These are phyloP conservation scores for Orbilia quercus DNA, from an alignment of 2,329 filamentous ascomycete genomes.

Conservation along the genomic window DNA sequence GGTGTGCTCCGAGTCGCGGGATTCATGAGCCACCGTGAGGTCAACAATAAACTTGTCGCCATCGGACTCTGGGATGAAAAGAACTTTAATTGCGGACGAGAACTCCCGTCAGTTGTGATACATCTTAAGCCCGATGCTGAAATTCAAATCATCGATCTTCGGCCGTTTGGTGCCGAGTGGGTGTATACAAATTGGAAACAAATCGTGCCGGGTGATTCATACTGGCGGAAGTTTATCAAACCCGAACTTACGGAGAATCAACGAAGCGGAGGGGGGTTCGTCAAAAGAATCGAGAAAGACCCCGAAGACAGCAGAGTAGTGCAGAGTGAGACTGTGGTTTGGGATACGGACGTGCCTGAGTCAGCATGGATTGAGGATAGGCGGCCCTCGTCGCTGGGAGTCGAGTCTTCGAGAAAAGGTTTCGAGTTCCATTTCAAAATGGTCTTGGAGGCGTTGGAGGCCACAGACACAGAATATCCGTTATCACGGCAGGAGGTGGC, in stretches of 20 bases:
- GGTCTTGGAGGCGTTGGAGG: not conserved
- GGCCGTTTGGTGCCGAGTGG: conserved; percentile 28
- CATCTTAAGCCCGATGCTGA: conserved; percentile 21
- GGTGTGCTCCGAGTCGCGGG: conserved; percentile 20
- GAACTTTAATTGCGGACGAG: conserved; percentile 25
- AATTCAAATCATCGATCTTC: conserved; percentile 32
- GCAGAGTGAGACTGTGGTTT: not conserved
- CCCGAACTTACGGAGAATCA: conserved; percentile 11
- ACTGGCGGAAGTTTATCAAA: conserved; percentile 15
- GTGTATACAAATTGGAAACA: conserved; percentile 46
- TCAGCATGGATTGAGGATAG: conserved; percentile 21
- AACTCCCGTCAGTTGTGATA: conserved; percentile 11
- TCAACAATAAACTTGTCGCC: conserved; percentile 20
- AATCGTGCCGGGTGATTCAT: conserved; percentile 11
- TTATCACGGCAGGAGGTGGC: not conserved
- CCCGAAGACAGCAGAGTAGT: conserved; percentile 1
- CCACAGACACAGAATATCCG: not conserved
- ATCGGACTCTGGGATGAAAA: conserved; percentile 35
- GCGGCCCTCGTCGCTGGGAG: not conserved
- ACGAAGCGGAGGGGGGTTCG: conserved; percentile 16
- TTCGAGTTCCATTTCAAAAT: conserved; percentile 20
- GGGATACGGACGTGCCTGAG: conserved; percentile 20
- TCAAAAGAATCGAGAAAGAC: conserved; percentile 14
- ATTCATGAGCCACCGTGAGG: conserved; percentile 31
- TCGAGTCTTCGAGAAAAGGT: conserved; percentile 6